These are phyloP conservation scores for Lipomyces starkeyi DNA, from an alignment of 805 yeast genomes.

Conservation along the genomic window DNA sequence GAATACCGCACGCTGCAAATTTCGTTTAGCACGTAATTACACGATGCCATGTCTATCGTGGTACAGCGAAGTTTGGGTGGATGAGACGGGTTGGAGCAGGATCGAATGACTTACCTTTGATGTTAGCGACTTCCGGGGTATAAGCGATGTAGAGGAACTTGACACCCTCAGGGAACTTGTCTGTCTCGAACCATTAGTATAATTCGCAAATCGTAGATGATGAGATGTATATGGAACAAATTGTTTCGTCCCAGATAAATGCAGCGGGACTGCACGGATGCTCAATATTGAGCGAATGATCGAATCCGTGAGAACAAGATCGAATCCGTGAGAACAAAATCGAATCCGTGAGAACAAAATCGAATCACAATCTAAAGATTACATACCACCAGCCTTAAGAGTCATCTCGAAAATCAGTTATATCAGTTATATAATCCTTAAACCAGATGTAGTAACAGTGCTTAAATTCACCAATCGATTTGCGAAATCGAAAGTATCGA, in stretches of 20 bases:
- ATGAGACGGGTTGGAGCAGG: not conserved
- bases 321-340: not conserved
- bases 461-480: not conserved
- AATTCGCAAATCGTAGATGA: not conserved
- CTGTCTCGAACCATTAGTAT: slow-evolving; percentile 11
- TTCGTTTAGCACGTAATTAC: not conserved
- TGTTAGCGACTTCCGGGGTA: slow-evolving; percentile 43
- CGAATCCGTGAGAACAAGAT: not conserved
- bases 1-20: slow-evolving; percentile 49
- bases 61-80: not conserved
- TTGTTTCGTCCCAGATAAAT: not conserved
- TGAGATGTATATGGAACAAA: not conserved
- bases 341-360: not conserved
- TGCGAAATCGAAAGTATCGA: not conserved
- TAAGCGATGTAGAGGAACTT: slow-evolving; percentile 47
- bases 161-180: slow-evolving; percentile 46
- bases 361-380: not conserved
- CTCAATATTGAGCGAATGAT: too few relatives aligned
- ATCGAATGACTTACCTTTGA: slow-evolving; percentile 33
- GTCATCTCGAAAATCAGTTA: slow-evolving; percentile 3
- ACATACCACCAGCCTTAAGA: slow-evolving; percentile 3
- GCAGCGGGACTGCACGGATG: not conserved
- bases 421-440: not conserved
- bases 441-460: not conserved
- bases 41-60: not conserved